Conservation (phyloP, 2,329 filamentous ascomycete genomes). For the Colletotrichum viniferum region DNA sequence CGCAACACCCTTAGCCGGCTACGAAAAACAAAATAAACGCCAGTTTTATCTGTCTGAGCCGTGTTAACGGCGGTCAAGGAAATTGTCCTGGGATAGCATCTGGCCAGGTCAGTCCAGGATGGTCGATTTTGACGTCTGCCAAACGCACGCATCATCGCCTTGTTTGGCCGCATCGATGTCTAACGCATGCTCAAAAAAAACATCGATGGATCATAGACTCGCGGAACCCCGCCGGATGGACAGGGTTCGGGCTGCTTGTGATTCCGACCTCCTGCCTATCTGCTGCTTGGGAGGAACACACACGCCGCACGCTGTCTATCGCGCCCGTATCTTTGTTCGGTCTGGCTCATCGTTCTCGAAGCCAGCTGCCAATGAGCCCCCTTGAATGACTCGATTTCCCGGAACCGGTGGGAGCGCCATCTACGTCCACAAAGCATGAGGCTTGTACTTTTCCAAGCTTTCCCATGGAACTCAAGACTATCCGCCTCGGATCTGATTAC, state of each 20-base stretch:
- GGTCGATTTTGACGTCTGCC: slow-evolving; percentile 16
- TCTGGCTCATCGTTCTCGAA: neutral
- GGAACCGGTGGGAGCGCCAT: slow-evolving; percentile 6
- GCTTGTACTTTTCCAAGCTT: neutral
- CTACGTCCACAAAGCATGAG: neutral
- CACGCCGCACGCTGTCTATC: neutral
- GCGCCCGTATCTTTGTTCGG: slow-evolving; percentile 18
- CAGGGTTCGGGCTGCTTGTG: slow-evolving; percentile 17
- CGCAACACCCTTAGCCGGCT: neutral
- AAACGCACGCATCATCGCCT: slow-evolving; percentile 15
- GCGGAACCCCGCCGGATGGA: slow-evolving; percentile 11
- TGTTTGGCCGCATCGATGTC: slow-evolving; percentile 17
- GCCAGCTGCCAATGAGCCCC: neutral
- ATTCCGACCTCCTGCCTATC: slow-evolving; percentile 12
- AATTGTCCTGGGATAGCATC: neutral
- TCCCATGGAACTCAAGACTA: neutral
- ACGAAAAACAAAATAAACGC: neutral
- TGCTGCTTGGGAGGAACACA: neutral
- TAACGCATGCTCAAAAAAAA: slow-evolving; percentile 1
- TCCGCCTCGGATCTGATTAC: slow-evolving; percentile 15
- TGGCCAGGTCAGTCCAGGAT: neutral
- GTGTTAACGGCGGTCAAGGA: neutral
- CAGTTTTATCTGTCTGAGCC: neutral
- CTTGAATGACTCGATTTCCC: slow-evolving; percentile 6
- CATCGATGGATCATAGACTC: slow-evolving; percentile 22